Evolutionary conservation across 176 grass and related monocot species (phyloP), one percentile per base, ranked within the genome.

Genomic region (Thinopyrum elongatum): DNA sequence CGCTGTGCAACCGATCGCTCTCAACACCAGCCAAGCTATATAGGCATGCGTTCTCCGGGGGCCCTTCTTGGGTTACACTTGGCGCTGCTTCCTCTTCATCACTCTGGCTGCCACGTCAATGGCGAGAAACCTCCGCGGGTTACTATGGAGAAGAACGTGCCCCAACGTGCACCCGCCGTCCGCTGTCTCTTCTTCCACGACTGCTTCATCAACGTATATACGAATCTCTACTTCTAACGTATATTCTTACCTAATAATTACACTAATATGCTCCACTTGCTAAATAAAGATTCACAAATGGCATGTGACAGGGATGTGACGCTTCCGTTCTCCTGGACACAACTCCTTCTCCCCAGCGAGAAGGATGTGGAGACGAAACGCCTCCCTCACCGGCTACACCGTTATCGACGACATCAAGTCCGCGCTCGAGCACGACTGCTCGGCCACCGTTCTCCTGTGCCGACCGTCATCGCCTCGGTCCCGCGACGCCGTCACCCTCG

Each of bases 101-200:
- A 10, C 12, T 22, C 3, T 83, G 10, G 73, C 63, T 13, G 17
- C 15, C 63, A 27, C 14, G 49, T 4, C 16, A 10, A 70, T 4
- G 59, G 35, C 1, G 55, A 23, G 34, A 27, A 68, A 67, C 90
- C 39, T 74, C 67, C 7, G 19, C 42, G 0, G 9, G 65, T 25
- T 94, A 90, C 84, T 97, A 97, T 65, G 77, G 77, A 87, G 9
- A 66, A 27, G 39, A 74, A 74, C 86, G 10, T 97, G 95, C 76
- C 95, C 92, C n/a, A 61, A 36, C 17, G 49, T 74, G 11, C 77
- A 89, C 90, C 94, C 22, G 93, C 94, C 28, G 41, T 92, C 26
- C 90, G 94, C 10, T 87, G 94, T 47, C 94, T 94, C 87, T 88
- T 97, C 80, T 97, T 97, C 71, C 94, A 92, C 5, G 91, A 97